Evolutionary conservation across 2,329 filamentous ascomycete species (phyloP).

Genomic region (Xylariaceae sp.): DNA sequence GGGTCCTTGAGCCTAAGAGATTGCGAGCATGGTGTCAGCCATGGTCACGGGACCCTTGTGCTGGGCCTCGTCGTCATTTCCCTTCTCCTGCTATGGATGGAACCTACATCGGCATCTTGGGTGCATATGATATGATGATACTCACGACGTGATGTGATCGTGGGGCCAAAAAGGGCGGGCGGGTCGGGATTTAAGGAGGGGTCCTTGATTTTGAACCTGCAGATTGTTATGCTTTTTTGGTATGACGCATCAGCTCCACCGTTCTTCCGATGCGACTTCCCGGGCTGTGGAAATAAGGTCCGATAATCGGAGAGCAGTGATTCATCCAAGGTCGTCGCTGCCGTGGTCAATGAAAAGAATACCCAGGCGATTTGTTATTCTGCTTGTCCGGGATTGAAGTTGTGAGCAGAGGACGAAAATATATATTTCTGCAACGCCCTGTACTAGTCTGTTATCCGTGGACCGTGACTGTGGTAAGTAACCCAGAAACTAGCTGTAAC

Average conservation of each 20-base stretch:
- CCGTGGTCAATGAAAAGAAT: too few relatives aligned
- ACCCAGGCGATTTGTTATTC: too few relatives aligned
- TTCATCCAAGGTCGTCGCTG: too few relatives aligned
- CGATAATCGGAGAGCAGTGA: not conserved
- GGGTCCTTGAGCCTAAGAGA: constrained; percentile 40
- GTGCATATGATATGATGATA: not conserved
- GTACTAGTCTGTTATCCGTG: too few relatives aligned
- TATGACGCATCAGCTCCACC: not conserved
- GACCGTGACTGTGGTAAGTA: too few relatives aligned
- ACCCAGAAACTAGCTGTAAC: too few relatives aligned
- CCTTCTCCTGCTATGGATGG: not conserved
- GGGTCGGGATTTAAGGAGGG: not conserved
- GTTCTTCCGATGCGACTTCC: not conserved
- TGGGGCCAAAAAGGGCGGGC: not conserved
- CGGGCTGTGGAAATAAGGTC: not conserved
- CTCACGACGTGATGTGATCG: not conserved
- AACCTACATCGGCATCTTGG: constrained; percentile 2
- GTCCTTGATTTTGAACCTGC: not conserved
- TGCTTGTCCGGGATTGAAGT: too few relatives aligned
- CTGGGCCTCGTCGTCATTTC: not conserved
- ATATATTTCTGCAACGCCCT: too few relatives aligned
- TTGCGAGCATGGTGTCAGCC: not conserved
- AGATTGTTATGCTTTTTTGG: not conserved
- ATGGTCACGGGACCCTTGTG: not conserved
- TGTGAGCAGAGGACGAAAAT: too few relatives aligned